Evolutionary conservation across 2,329 filamentous ascomycete species (phyloP), one percentile per base, ranked within the genome.

Genomic region (Scytalidium lignicola): DNA sequence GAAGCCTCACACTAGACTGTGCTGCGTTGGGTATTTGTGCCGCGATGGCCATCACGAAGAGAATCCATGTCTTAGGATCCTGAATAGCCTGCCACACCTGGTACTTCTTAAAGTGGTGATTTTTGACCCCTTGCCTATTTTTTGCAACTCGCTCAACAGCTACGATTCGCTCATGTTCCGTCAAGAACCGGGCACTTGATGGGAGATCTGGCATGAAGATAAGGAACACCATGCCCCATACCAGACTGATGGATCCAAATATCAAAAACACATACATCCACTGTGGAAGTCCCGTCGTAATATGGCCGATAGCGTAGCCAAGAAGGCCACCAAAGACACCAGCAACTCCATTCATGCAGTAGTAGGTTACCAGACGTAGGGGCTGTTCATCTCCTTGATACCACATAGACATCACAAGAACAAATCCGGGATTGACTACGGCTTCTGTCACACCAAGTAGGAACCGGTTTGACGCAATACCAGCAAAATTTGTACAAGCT

Each of bases 101-200:
- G 21, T 47, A 20, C 26, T 23, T 43, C 28, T 55, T 55, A 40
- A 49, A 54, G 12, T 49, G 12, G 15, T 43, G 44, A 13, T 48
- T 51, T n/a, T 58, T 51, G 59, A 45, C 18, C 49, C 62, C 59
- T 10, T 62, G 54, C 2, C 62, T 59, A 44, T 63, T 62, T 9
- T 26, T 54, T 9, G 51, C 52, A n/a, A 64, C 54, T n/a, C 63
- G 55, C 20, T 63, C 57, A 12, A 62, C 47, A 0, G 61, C 47
- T 3, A 64, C 46, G 6, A 44, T 48, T 12, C 60, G 54, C 46
- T 65, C 63, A 2, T 75, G 0, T 74, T 79, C 43, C 76, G 59
- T 4, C 74, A 77, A 0, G 73, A 71, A 52, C 79, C 79, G 0
- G 73, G 75, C 4, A 77, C 67, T 55, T 78, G 74, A 0, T 1